Evolutionary conservation across 1,284 basidiomycete genomes (phyloP).

Genomic region (Crepidotus sp.): DNA sequence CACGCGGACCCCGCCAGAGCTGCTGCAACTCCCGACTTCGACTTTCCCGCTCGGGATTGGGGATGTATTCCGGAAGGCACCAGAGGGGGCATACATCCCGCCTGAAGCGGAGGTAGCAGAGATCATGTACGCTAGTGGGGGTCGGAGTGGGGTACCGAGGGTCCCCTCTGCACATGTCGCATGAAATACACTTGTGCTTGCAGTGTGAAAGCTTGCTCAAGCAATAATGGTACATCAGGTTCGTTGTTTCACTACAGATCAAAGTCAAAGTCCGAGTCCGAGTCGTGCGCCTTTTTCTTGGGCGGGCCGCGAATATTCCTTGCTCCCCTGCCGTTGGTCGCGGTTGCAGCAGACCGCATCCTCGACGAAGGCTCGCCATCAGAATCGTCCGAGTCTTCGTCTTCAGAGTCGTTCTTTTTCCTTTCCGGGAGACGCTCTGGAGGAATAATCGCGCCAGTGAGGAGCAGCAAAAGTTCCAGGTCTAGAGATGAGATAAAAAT

Average conservation of each 20-base stretch:
- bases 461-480: slow-evolving; percentile 57
- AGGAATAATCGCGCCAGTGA: slow-evolving; percentile 52
- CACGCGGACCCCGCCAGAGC: slow-evolving; percentile 60
- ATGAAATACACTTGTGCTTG: slow-evolving; percentile 7
- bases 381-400: slow-evolving; percentile 34
- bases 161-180: slow-evolving; percentile 12
- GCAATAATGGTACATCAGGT: slow-evolving; percentile 12
- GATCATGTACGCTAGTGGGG: slow-evolving; percentile 59
- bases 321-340: slow-evolving; percentile 40
- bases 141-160: slow-evolving; percentile 32
- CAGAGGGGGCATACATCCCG: slow-evolving; percentile 39
- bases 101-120: slow-evolving; percentile 53
- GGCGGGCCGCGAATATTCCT: slow-evolving; percentile 49
- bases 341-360: slow-evolving; percentile 47
- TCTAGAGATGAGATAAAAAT: slow-evolving; percentile 37
- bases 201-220: background rate
- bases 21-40: slow-evolving; percentile 58
- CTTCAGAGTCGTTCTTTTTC: slow-evolving; percentile 27
- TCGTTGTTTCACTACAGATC: slow-evolving; percentile 14
- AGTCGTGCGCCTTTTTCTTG: slow-evolving; percentile 35
- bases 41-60: slow-evolving; percentile 52
- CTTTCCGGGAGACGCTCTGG: slow-evolving; percentile 33
- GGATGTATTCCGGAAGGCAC: slow-evolving; percentile 34
- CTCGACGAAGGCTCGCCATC: slow-evolving; percentile 39
- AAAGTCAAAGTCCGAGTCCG: slow-evolving; percentile 68